Percentiles rank a stretch among this genome's conserved stretches.
These are phyloP conservation scores for Chondrostereum purpureum DNA, from an alignment of 1,284 basidiomycete genomes.

Conservation along the genomic window DNA sequence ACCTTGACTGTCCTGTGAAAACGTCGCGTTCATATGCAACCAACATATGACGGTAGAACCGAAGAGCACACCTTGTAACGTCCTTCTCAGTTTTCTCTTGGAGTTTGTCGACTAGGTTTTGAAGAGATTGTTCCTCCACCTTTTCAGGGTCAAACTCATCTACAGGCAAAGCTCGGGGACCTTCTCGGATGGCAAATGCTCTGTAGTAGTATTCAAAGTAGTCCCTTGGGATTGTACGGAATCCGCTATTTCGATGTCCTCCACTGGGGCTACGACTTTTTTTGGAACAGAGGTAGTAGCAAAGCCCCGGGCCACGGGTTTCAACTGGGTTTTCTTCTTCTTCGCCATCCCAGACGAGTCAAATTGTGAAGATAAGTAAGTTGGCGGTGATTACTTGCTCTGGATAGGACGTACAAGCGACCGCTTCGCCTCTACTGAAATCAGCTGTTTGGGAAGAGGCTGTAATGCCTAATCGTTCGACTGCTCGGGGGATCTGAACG, in stretches of 20 bases:
- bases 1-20: conserved; percentile 38
- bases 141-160: conserved; percentile 32
- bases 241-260: conserved; percentile 19
- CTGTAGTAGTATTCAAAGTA: too few relatives aligned
- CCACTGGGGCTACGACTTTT: conserved; percentile 46
- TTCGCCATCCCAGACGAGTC: conserved; percentile 57
- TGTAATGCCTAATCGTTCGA: too few relatives aligned
- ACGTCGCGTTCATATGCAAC: conserved; percentile 4
- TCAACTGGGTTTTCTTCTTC: conserved; percentile 82
- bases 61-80: conserved; percentile 61
- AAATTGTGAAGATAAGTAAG: conserved; percentile 5
- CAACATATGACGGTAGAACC: conserved; percentile 9
- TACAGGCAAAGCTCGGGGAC: conserved; percentile 8
- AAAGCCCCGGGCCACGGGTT: conserved; percentile 72
- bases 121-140: conserved; percentile 51
- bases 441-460: too few relatives aligned
- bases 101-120: conserved; percentile 70
- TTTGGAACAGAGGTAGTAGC: conserved; percentile 87
- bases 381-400: too few relatives aligned
- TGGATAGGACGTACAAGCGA: too few relatives aligned
- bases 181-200: too few relatives aligned
- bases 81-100: conserved; percentile 92
- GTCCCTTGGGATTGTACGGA: too few relatives aligned
- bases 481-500: too few relatives aligned
- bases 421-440: too few relatives aligned